Evolutionary conservation across 192 early-diverging fungal species (phyloP), one percentile per base, ranked within the genome.

Genomic region (Globomyces pollinis-pini): DNA sequence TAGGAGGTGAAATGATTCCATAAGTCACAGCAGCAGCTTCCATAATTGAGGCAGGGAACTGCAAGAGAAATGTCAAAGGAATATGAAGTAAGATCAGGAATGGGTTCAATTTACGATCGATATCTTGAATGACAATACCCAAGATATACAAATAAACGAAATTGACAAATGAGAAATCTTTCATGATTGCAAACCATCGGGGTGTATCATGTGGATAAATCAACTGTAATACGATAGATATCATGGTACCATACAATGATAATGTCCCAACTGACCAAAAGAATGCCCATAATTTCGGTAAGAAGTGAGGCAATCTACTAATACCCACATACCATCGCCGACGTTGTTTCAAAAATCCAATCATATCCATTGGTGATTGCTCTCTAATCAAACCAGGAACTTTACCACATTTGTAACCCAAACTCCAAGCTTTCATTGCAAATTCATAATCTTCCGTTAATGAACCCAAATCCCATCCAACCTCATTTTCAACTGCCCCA

Each of bases 281-380:
- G 61, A 69, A 65, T 42, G 72, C 64, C 76, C 74, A 73, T 47
- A 80, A 2, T 38, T 75, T 75, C 41, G 78, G 78, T 38, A 80
- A 65, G 63, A 78, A 65, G 15, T 64, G 56, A 38, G 67, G 69
- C 33, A 80, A 68, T 39, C 78, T 72, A 23, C 78, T 67, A 57
- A 80, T 80, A 6, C 78, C 78, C 47, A 80, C 78, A 57, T 67
- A 78, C 76, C 76, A 78, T n/a, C 78, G 59, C 28, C 78, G 58
- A n/a, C 78, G 72, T 57, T 80, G 78, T 65, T 80, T 80, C 59
- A 80, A 42, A 55, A 80, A 80, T 29, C 69, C 78, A 55, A 77
- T 71, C 12, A 80, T 39, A 31, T 68, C 70, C 21, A 71, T 13
- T 3, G 78, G 78, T 12, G 66, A 69, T 60, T 80, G 78, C 60